Evolutionary conservation across 2,329 filamentous ascomycete genomes (phyloP).

Genomic region (Xylariaceae sp.): DNA sequence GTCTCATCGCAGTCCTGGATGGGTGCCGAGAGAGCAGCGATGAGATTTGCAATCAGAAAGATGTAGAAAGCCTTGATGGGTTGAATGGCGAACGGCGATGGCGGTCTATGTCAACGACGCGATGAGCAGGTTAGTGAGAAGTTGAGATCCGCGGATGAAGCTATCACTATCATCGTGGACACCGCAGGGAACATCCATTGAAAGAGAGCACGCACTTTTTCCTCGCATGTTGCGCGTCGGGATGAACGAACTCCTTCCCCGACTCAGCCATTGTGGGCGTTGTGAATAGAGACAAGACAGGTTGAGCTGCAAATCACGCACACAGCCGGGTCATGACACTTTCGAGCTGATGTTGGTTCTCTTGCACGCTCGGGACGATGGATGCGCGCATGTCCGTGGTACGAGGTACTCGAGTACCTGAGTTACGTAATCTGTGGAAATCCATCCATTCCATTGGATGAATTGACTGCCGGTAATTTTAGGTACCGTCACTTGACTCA

Average conservation of each 20-base stretch:
- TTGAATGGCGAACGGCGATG: conserved; percentile 58
- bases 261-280: conserved; percentile 22
- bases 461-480: too few relatives aligned
- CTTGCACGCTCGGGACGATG: neutral
- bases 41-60: conserved; percentile 66
- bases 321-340: too few relatives aligned
- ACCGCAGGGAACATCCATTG: neutral
- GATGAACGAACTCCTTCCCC: conserved; percentile 27
- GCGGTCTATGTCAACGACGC: conserved; percentile 33
- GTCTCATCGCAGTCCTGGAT: conserved; percentile 98
- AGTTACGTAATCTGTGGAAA: too few relatives aligned
- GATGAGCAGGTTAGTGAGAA: neutral
- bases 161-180: neutral
- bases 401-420: too few relatives aligned
- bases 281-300: neutral
- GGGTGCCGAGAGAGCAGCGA: conserved; percentile 77
- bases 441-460: too few relatives aligned
- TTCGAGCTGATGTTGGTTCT: neutral
- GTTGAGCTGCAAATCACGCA: neutral
- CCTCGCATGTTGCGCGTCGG: conserved; percentile 30
- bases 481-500: too few relatives aligned
- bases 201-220: conserved; percentile 27
- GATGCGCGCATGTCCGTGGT: too few relatives aligned
- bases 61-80: conserved; percentile 75
- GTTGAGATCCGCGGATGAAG: neutral